Conservation (phyloP, 495 filamentous ascomycete genomes). For the Penicillium parvum region DNA sequence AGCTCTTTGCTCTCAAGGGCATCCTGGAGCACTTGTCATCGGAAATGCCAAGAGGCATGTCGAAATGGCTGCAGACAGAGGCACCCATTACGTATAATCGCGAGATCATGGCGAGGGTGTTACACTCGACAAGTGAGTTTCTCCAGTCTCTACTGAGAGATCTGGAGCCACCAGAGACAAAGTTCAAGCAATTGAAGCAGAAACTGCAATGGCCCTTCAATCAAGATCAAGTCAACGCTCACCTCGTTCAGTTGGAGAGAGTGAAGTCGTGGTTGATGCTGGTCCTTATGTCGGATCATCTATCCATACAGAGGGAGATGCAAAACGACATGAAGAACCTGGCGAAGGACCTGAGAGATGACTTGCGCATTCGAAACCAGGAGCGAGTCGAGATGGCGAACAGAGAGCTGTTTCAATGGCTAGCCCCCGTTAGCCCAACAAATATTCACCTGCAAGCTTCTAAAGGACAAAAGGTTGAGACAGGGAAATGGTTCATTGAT, state of each 20-base stretch:
- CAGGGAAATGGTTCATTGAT: constrained; percentile 18
- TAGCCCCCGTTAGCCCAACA: constrained; percentile 19
- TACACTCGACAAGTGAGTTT: constrained; percentile 17
- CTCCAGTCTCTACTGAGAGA: constrained; percentile 12
- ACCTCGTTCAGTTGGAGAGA: constrained; percentile 17
- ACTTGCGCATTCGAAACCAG: constrained; percentile 12
- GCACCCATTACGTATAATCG: constrained; percentile 4
- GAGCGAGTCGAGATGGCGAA: constrained; percentile 13
- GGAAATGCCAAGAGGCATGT: background rate
- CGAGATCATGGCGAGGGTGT: constrained; percentile 7
- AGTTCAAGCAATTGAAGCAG: constrained; percentile 15
- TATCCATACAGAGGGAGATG: constrained; percentile 8
- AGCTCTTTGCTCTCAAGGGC: constrained; percentile 19
- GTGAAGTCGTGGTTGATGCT: constrained; percentile 26
- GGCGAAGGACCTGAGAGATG: constrained; percentile 13
- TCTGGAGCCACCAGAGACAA: constrained; percentile 11
- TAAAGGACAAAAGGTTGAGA: constrained; percentile 1
- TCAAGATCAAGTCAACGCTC: constrained; percentile 11
- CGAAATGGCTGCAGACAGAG: background rate
- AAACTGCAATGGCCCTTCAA: constrained; percentile 22
- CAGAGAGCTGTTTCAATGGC: constrained; percentile 14
- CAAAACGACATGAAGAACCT: constrained; percentile 14
- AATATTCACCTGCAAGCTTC: constrained; percentile 16
- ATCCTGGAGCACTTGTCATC: constrained; percentile 18
- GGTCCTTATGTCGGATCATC: constrained; percentile 17